Percentiles rank a stretch among this genome's conserved stretches.
Evolutionary conservation across 73 alveolate genomes (phyloP).

Genomic region (Durusdinium trenchii): DNA sequence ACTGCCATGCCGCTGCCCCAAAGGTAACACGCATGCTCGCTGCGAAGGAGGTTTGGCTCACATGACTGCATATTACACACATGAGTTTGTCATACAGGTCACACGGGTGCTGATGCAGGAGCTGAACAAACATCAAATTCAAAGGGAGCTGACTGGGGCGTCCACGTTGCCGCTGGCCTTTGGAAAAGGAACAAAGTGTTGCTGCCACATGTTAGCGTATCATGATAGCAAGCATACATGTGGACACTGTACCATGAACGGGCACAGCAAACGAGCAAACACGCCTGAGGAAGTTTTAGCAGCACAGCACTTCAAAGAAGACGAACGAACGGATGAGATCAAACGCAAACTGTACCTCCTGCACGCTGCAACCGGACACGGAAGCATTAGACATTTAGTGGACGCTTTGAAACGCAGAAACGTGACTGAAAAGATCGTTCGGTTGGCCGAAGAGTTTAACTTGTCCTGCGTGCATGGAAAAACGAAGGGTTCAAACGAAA

Average conservation of each 20-base stretch:
- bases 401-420: neutral
- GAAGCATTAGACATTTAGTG: neutral
- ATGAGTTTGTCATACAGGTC: neutral
- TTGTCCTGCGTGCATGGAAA: neutral
- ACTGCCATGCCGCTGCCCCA: neutral
- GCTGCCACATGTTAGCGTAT: neutral
- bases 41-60: slow-evolving; percentile 27
- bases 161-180: neutral
- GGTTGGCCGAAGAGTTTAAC: neutral
- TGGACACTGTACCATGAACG: neutral
- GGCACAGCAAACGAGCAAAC: neutral
- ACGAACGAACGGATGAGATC: neutral
- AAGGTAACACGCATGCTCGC: neutral
- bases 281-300: neutral
- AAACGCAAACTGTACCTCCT: neutral
- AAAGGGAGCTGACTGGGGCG: neutral
- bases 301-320: neutral
- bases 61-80: neutral
- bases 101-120: neutral
- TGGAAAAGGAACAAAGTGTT: neutral
- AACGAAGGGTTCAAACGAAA: neutral
- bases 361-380: neutral
- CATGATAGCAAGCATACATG: neutral
- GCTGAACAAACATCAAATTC: neutral
- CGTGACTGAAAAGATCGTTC: neutral